A percentile compares a stretch with the other conserved stretches of the same genome.
phyloP scores from a whole-genome alignment of 441 rosid genomes.

The Euphorbia celastroides region DNA sequence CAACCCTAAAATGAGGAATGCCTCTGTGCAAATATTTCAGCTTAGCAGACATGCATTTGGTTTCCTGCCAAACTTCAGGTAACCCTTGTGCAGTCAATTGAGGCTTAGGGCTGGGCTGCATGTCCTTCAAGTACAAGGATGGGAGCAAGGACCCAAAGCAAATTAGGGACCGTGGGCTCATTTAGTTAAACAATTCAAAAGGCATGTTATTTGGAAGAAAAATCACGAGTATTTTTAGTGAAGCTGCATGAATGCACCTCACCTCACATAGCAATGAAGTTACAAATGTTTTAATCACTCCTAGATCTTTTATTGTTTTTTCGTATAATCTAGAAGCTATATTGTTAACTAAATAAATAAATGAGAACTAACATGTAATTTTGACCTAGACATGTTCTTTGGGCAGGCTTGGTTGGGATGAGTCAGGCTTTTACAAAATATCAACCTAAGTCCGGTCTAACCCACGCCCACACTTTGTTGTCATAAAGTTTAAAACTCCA shows the following conservation, averaged over 20 bases:
- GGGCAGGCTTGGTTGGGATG: no score
- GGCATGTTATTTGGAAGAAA: neutral
- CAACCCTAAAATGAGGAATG: neutral
- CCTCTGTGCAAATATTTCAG: neutral
- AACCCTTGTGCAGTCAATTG: neutral
- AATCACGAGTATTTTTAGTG: neutral
- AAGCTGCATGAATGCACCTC: neutral
- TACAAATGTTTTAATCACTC: conserved; percentile 4
- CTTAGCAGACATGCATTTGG: neutral
- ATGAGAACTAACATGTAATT: neutral
- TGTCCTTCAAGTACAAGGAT: neutral
- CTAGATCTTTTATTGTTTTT: neutral
- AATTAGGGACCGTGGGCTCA: neutral
- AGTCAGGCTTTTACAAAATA: no score
- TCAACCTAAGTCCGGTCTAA: no score
- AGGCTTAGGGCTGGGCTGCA: neutral
- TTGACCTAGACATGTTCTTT: no score
- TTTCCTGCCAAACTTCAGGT: neutral
- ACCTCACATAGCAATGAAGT: neutral
- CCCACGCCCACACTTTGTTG: no score
- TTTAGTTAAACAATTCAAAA: neutral
- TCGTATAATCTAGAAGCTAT: no score
- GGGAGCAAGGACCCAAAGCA: neutral
- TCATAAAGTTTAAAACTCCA: no score
- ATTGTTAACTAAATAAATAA: neutral